Base-by-base conservation (phyloP, 768 basidiomycete species). In the Agaricus sinodeliciosus region DNA sequence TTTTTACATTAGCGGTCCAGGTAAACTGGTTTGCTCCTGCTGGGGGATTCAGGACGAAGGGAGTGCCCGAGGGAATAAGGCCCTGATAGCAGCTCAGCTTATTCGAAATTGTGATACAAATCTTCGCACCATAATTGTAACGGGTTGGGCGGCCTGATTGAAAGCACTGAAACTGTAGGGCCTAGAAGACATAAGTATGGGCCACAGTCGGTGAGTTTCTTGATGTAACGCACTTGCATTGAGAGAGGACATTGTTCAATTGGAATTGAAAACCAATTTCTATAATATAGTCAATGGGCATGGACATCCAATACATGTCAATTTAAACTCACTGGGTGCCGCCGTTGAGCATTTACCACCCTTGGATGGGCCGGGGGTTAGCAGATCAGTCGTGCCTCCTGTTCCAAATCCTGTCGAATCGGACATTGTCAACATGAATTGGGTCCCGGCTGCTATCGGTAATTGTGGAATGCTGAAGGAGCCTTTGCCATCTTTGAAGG, bases 361-460 rank as follows among this genome's bases (percentile, higher is more conserved):
- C 25, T 71, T 62, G 2, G 81, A 72, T 9, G 65, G 49, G 37
- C 73, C 79, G 13, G 82, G 79, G 1, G 69, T 72, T 37, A 83
- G 57, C 5, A 85, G 44, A 41, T 65, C 51, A 9, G 79, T 75
- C 22, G 72, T 71, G 19, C 85, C 88, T 3, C 87, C 88, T 9
- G 81, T 71, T 40, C 70, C 85, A 62, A 84, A 87, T 1, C 85
- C 86, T 25, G 76, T 77, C 15, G 80, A 71, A 61, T 90, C 88
- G 25, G 84, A 89, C 83, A 90, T 85, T 34, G 79, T 74, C 16
- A 84, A 54, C 11, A 87, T 46, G 44, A 87, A 69, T 49, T 69
- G 63, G 15, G 71, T 61, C 26, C 60, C 67, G 8, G 69, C 60
- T 11, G 62, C 27, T 43, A 82, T 66, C 2, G 73, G 70, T 11